Conservation (phyloP, 441 rosid species). For the Erodium chrysanthum region DNA sequence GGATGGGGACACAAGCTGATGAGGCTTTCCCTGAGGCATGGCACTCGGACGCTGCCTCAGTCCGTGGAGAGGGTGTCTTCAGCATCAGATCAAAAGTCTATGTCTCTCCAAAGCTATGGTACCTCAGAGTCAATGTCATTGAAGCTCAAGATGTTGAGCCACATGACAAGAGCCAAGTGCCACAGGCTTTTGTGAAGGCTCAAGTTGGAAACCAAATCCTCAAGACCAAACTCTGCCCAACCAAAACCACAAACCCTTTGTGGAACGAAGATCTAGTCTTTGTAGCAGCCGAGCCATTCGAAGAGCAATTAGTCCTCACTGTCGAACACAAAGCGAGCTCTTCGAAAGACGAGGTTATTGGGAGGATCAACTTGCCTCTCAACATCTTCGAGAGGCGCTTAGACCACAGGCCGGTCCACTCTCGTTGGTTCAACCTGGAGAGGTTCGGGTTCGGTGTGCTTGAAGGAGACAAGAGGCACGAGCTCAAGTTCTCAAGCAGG, state of each 20-base stretch:
- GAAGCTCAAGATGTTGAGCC: constrained; percentile 70
- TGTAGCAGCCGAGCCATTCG: constrained; percentile 64
- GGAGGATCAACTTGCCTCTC: constrained; percentile 40
- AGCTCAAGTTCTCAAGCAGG: constrained; percentile 61
- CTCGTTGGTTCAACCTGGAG: constrained; percentile 58
- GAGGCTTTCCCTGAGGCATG: constrained; percentile 48
- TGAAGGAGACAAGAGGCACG: constrained; percentile 50
- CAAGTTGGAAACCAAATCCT: constrained; percentile 48
- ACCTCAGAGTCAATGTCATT: constrained; percentile 60
- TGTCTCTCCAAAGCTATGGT: constrained; percentile 67
- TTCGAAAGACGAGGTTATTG: constrained; percentile 45
- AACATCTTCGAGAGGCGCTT: constrained; percentile 46
- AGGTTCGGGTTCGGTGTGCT: constrained; percentile 29
- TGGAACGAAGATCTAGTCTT: constrained; percentile 81
- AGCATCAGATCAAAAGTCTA: constrained; percentile 56
- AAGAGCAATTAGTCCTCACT: constrained; percentile 44
- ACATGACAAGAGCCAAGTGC: constrained; percentile 48
- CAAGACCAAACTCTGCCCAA: constrained; percentile 43
- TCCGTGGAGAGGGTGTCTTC: constrained; percentile 32
- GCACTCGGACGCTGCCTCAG: constrained; percentile 69
- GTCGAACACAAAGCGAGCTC: constrained; percentile 48
- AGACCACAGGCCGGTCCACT: constrained; percentile 52
- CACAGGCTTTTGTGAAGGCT: constrained; percentile 56
- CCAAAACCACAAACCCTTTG: constrained; percentile 51
- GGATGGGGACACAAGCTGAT: constrained; percentile 62